phyloP scores from a whole-genome alignment of 495 filamentous ascomycete species.

The Tuber umbilicatum region DNA sequence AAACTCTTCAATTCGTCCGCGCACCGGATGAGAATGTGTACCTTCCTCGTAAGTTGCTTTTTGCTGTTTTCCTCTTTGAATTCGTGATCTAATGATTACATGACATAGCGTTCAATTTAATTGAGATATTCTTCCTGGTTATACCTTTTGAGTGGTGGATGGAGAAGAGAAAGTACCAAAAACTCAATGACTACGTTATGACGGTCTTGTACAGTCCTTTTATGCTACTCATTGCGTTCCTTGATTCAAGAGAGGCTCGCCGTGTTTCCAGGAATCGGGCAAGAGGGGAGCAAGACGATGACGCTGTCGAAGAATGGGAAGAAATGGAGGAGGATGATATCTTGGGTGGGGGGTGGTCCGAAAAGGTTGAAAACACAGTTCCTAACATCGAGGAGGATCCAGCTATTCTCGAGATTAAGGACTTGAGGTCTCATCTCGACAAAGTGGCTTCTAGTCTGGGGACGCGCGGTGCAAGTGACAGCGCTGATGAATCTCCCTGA shows the following conservation, averaged over 20 bases:
- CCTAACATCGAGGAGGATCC: slow-evolving; percentile 70
- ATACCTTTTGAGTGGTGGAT: slow-evolving; percentile 97
- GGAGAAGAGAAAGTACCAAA: slow-evolving; percentile 57
- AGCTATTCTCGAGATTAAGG: slow-evolving; percentile 60
- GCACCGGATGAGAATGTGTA: slow-evolving; percentile 98
- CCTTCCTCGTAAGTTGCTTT: slow-evolving; percentile 57
- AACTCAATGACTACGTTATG: slow-evolving; percentile 83
- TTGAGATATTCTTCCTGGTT: slow-evolving; percentile 74
- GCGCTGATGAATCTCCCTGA: neutral
- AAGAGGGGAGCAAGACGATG: slow-evolving; percentile 83
- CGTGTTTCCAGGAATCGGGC: slow-evolving; percentile 64
- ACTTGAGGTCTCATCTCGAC: slow-evolving; percentile 58
- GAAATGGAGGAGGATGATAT: slow-evolving; percentile 67
- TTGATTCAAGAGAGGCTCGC: slow-evolving; percentile 65
- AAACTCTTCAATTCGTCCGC: slow-evolving; percentile 91
- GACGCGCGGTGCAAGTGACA: neutral
- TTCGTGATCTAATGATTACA: slow-evolving; percentile 3
- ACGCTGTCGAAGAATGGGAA: slow-evolving; percentile 87
- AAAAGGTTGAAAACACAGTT: slow-evolving; percentile 63
- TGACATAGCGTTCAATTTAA: slow-evolving; percentile 65
- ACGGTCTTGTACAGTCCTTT: slow-evolving; percentile 76
- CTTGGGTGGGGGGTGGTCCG: slow-evolving; percentile 71
- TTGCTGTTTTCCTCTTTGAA: slow-evolving; percentile 23
- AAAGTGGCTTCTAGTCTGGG: slow-evolving; percentile 19
- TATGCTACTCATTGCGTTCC: slow-evolving; percentile 65